A percentile compares a stretch with the other conserved stretches of the same genome.
Evolutionary conservation across 208 protist species (phyloP).

Genomic region (Trichomonas gallinae): DNA sequence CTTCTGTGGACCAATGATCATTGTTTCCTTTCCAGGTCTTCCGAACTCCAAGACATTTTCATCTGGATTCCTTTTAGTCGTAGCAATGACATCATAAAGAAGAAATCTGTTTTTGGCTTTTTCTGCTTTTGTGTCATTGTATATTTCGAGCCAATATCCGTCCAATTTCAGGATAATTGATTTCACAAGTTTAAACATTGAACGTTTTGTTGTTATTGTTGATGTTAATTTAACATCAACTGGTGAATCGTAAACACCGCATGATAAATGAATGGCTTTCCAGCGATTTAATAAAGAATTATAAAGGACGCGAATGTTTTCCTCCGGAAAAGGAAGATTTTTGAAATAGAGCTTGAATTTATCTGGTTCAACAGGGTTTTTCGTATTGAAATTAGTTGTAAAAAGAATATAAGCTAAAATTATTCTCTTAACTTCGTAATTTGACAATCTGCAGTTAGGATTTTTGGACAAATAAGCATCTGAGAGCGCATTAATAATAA

Average conservation of each 20-base stretch:
- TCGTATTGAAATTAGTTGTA: neutral
- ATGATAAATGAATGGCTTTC: neutral
- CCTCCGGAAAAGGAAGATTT: neutral
- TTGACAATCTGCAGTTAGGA: neutral
- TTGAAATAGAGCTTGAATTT: neutral
- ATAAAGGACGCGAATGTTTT: neutral
- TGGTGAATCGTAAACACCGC: neutral
- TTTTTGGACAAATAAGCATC: neutral
- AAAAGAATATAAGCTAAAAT: neutral
- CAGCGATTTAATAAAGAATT: neutral
- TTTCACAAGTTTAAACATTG: neutral
- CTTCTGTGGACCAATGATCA: neutral
- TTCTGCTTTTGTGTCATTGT: neutral
- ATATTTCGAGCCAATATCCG: neutral
- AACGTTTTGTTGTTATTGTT: neutral
- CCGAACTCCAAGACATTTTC: neutral
- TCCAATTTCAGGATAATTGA: neutral
- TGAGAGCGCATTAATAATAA: neutral
- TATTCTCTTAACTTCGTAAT: neutral
- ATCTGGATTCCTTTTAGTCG: neutral
- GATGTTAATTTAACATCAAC: neutral
- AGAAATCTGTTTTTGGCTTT: neutral
- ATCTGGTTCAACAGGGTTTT: neutral
- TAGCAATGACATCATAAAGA: neutral
- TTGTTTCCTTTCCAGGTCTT: neutral